A percentile compares a stretch with the other conserved stretches of the same genome.
phyloP scores from a whole-genome alignment of 2,329 filamentous ascomycete genomes.

The Leptosphaerulina australis region DNA sequence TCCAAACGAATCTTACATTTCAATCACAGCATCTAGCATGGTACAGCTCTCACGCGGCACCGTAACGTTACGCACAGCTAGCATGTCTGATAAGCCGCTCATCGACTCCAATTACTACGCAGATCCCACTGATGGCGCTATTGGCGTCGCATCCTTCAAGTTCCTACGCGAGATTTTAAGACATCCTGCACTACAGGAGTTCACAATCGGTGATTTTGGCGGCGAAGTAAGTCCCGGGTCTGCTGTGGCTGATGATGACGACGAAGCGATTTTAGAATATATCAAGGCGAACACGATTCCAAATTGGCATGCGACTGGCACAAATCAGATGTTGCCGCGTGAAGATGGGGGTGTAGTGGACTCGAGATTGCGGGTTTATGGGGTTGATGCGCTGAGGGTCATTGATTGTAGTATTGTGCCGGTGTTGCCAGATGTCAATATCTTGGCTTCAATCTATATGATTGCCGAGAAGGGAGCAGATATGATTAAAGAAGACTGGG shows the following conservation, averaged over 20 bases:
- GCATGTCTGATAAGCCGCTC: slow-evolving; percentile 39
- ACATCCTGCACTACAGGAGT: slow-evolving; percentile 22
- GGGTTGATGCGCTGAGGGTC: slow-evolving; percentile 39
- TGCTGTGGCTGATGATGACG: slow-evolving; percentile 28
- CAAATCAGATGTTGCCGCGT: slow-evolving; percentile 39
- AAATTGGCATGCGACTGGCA: slow-evolving; percentile 45
- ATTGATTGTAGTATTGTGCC: slow-evolving; percentile 44
- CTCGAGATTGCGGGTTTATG: slow-evolving; percentile 38
- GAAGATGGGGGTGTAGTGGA: slow-evolving; percentile 44
- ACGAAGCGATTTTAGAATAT: slow-evolving; percentile 38
- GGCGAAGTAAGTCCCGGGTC: slow-evolving; percentile 41
- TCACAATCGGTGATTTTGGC: slow-evolving; percentile 30
- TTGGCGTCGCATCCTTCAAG: slow-evolving; percentile 44
- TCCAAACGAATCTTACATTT: slow-evolving; percentile 44
- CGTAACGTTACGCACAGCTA: slow-evolving; percentile 39
- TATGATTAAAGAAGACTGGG: slow-evolving; percentile 28
- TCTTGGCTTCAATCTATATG: slow-evolving; percentile 32
- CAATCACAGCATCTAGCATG: slow-evolving; percentile 35
- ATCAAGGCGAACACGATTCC: slow-evolving; percentile 33
- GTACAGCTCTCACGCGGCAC: slow-evolving; percentile 45
- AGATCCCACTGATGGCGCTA: slow-evolving; percentile 38
- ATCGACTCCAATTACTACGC: slow-evolving; percentile 48
- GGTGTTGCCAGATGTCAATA: slow-evolving; percentile 32
- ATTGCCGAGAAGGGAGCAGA: slow-evolving; percentile 37
- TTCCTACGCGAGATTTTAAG: slow-evolving; percentile 40